Base-by-base conservation (phyloP, 257 asterid genomes). In the Plantago elongata region DNA sequence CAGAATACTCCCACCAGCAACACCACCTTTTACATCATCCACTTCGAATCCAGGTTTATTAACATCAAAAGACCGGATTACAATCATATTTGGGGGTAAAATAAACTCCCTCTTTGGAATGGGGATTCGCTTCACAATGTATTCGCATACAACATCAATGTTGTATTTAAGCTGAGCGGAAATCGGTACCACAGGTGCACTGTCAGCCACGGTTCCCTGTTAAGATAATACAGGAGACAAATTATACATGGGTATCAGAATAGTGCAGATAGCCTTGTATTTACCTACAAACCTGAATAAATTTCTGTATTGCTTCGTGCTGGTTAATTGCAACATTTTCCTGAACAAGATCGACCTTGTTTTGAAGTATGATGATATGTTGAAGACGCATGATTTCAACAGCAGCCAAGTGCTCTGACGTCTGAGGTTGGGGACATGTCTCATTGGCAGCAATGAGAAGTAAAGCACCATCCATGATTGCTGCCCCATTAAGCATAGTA, bases 21-120 rank as follows among this genome's bases (percentile, higher is more conserved):
- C 97, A 49, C 99, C 99, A 72, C 99, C 99, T 76, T 66, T 80
- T 46, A 93, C 87, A 13, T 93, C 96, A 86, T 93, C 97, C 61
- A 93, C 94, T 81, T 93, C 99, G 63, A 83, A 93, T 12, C 99
- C 99, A 64, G 99, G 99, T 75, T 89, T 93, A 69, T 93, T 93
- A 68, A 93, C 99, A 45, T 93, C 99, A 65, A 93, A 93, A 51
- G 99, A 93, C 69, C 99, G 84, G 73, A 93, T 93, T 16, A 93
- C 95, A 57, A 93, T 93, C 99, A 93, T 89, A 75, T 89, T 93
- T 34, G 99, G 99, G 2, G 99, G 94, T 13, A 94, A 83, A 60
- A 71, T 82, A 75, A 93, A 93, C 74, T 93, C 71, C 81, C 99
- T 83, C 64, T 52, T 88, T 0, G 97, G 99, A 60, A 93, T 89